Evolutionary conservation across 129 eudicot genomes (phyloP).

Genomic region (carrot (Daucus carota)): DH1_v3.0 NC_030382.2:39192001-39192500

Average conservation of each 20-base stretch:
- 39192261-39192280: neutral
- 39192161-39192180: neutral
- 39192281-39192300: neutral
- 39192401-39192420: too few species aligned
- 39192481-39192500: too few species aligned
- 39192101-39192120: conserved; percentile 3
- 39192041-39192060: neutral
- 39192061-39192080: neutral
- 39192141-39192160: too few species aligned
- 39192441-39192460: too few species aligned
- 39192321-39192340: neutral
- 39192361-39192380: neutral
- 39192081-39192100: neutral
- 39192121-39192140: neutral
- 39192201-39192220: neutral
- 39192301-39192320: neutral
- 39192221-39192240: neutral
- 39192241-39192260: neutral
- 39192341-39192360: neutral
- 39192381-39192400: neutral
- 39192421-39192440: too few species aligned
- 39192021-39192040: conserved; percentile 15
- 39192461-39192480: too few species aligned
- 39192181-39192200: neutral
- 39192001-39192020: conserved; percentile 34